Evolutionary conservation across 345 rosid genomes (phyloP).

Genomic region (Salix viminalis): DNA sequence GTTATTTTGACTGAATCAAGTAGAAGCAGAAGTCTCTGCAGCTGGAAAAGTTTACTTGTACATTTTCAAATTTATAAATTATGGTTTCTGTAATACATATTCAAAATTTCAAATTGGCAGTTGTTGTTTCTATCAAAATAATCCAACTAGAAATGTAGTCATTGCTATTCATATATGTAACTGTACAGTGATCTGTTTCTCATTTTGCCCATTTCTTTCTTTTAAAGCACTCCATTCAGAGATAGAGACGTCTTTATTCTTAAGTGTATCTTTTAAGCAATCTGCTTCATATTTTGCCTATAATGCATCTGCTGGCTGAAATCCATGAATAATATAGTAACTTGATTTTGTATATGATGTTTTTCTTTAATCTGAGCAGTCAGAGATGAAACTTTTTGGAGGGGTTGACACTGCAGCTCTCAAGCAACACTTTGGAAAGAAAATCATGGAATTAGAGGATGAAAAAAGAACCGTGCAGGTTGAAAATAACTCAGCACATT

Average conservation of each 20-base stretch:
- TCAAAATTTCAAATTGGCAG: neutral
- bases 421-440: slow-evolving; percentile 94
- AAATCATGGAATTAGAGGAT: slow-evolving; percentile 81
- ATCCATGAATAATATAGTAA: neutral
- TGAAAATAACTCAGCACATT: slow-evolving; percentile 8
- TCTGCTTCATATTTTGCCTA: slow-evolving; percentile 3
- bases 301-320: neutral
- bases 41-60: neutral
- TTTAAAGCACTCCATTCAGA: neutral
- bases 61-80: neutral
- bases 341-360: neutral
- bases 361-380: slow-evolving; percentile 39
- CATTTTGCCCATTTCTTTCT: neutral
- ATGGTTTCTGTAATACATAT: neutral
- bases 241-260: neutral
- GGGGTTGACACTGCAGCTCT: slow-evolving; percentile 65
- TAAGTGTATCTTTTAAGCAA: neutral
- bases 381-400: slow-evolving; percentile 90
- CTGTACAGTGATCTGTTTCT: neutral
- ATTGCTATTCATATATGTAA: neutral
- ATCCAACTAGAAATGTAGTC: neutral
- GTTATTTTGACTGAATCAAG: neutral
- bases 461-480: slow-evolving; percentile 93
- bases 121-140: neutral
- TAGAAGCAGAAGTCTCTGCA: neutral